Evolutionary conservation across 2,329 filamentous ascomycete genomes (phyloP).

Genomic region (Aspergillus sp.): DNA sequence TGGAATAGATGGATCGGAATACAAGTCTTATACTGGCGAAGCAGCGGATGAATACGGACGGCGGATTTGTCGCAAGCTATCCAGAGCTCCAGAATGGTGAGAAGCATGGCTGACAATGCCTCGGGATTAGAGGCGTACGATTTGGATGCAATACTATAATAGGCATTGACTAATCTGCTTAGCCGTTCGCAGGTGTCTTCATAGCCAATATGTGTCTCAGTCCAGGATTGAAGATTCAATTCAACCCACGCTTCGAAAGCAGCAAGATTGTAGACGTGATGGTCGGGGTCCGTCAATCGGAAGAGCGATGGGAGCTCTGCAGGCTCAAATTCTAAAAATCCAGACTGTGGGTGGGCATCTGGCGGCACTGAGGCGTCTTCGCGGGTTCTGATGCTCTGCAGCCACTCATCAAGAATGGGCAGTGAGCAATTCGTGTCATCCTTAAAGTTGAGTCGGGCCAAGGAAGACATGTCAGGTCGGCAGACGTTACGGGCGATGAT

Average conservation of each 20-base stretch:
- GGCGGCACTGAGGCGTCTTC: slow-evolving; percentile 4
- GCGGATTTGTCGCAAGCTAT: slow-evolving; percentile 56
- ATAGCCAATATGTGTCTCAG: slow-evolving; percentile 27
- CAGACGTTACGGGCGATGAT: slow-evolving; percentile 13
- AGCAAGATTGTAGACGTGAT: slow-evolving; percentile 31
- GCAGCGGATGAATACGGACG: slow-evolving; percentile 39
- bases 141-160: slow-evolving; percentile 30
- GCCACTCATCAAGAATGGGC: slow-evolving; percentile 15
- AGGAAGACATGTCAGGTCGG: slow-evolving; percentile 6
- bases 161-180: slow-evolving; percentile 33
- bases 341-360: slow-evolving; percentile 6
- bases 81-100: slow-evolving; percentile 63
- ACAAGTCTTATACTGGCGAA: slow-evolving; percentile 52
- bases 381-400: slow-evolving; percentile 9
- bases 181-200: slow-evolving; percentile 32
- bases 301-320: slow-evolving; percentile 16
- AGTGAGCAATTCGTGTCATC: slow-evolving; percentile 12
- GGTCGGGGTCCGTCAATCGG: slow-evolving; percentile 13
- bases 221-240: slow-evolving; percentile 44
- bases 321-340: slow-evolving; percentile 10
- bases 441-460: slow-evolving; percentile 12
- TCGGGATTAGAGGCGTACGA: slow-evolving; percentile 50
- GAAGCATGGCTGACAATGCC: slow-evolving; percentile 55
- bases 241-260: slow-evolving; percentile 56
- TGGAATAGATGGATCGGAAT: slow-evolving; percentile 38